Conservation (phyloP, 2,329 filamentous ascomycete species). For the Exophiala viscosa region DNA sequence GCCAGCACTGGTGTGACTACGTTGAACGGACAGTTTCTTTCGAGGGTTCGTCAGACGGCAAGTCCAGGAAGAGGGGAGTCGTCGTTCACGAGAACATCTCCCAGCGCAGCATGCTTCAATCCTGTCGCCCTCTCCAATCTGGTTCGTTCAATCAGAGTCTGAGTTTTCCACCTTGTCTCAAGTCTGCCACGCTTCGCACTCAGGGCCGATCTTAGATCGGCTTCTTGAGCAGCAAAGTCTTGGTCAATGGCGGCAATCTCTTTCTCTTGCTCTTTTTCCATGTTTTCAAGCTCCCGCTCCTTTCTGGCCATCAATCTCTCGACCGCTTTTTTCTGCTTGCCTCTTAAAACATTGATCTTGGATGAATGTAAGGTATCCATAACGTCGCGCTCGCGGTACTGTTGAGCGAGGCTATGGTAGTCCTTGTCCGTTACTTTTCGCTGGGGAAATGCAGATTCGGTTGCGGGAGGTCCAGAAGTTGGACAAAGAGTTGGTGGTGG, state of each 20-base stretch:
- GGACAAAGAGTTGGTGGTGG: constrained; percentile 32
- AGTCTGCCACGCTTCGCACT: constrained; percentile 35
- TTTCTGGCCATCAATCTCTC: constrained; percentile 39
- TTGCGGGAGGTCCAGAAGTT: constrained; percentile 24
- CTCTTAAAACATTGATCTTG: constrained; percentile 46
- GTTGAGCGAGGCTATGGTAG: constrained; percentile 42
- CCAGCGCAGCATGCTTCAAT: constrained; percentile 38
- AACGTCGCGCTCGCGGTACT: constrained; percentile 41
- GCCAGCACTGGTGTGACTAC: constrained; percentile 30
- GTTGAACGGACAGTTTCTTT: not conserved
- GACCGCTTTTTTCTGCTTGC: constrained; percentile 42
- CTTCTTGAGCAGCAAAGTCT: constrained; percentile 30
- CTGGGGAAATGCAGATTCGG: constrained; percentile 20
- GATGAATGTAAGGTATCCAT: constrained; percentile 44
- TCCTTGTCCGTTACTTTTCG: constrained; percentile 41
- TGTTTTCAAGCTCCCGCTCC: constrained; percentile 36
- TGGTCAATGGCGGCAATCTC: constrained; percentile 35
- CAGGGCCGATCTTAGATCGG: constrained; percentile 32
- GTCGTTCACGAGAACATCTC: constrained; percentile 27
- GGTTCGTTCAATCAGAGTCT: constrained; percentile 41
- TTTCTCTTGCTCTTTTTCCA: constrained; percentile 35
- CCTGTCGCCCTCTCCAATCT: constrained; percentile 38
- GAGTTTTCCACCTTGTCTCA: constrained; percentile 39
- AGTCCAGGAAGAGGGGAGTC: constrained; percentile 1
- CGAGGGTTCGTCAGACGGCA: not conserved